Base-by-base conservation (phyloP, 2,329 filamentous ascomycete species). In the Alternaria hordeiaustralica region DNA sequence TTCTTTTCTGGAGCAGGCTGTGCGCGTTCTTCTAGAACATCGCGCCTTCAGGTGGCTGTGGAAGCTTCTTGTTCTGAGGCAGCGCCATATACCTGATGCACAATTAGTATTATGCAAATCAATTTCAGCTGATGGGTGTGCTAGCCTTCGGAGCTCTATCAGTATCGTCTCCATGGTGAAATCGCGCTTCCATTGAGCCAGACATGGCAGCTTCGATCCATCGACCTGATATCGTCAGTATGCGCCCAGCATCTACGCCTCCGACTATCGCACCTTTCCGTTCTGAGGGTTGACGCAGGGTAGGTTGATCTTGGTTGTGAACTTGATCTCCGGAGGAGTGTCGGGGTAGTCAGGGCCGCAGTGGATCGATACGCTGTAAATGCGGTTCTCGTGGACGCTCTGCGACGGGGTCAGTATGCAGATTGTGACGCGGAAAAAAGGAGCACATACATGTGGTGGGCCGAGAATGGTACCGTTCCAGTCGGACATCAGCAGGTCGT, bases 391-490 rank as follows among this genome's bases (percentile, higher is more conserved):
- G 80, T 98, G 95, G 66, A 91, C 94, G 82, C 94, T 97, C 92
- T 96, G 76, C 18, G 30, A 55, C 9, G 11, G 6, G 43, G 46
- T 74, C 30, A 73, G 64, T 57, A 28, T 11, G 4, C 3, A 28
- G 26, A 6, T 2, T 13, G 2, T 6, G 15, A n/a, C 28, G 9
- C 69, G 57, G 4, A 33, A n/a, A 20, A 18, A 41, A 47, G 33
- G 33, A 50, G 50, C 10, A 84, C 92, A 77, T 86, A 97, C 96
- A 81, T 98, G 94, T 79, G 96, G 95, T 72, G 96, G 96, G 1
- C 96, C 96, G 54, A 97, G 89, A 70, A 99, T 98, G 15, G 96
- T 99, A 75, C 95, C 96, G 77, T 97, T 97, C 96, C 96, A 99
- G 85, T 97, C 94, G 68, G 92, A 95, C 94, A 99, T 97, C 81